Conservation (phyloP, 2,329 filamentous ascomycete species). For the Penicillium sp. region DNA sequence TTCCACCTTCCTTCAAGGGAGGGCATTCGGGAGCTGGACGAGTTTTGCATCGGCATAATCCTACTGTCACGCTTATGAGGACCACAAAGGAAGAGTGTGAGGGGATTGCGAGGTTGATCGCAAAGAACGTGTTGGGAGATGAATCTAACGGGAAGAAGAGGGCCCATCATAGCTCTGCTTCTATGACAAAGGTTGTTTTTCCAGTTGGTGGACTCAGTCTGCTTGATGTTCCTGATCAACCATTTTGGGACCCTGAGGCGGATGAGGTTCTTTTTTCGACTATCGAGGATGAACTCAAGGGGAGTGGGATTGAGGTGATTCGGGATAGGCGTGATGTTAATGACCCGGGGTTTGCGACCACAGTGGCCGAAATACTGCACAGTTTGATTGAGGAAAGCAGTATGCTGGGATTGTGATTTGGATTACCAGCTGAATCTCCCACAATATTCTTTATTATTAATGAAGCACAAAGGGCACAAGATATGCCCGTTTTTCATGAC, state of each 20-base stretch:
- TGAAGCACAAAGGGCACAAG: too few relatives aligned
- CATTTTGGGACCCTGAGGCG: conserved; percentile 54
- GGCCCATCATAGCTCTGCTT: conserved; percentile 40
- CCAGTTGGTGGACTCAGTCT: conserved; percentile 62
- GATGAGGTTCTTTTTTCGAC: conserved; percentile 50
- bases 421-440: conserved; percentile 16
- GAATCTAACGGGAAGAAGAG: too few relatives aligned
- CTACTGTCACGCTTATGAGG: conserved; percentile 65
- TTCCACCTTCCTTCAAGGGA: conserved; percentile 43
- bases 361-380: conserved; percentile 23
- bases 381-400: conserved; percentile 15
- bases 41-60: conserved; percentile 64
- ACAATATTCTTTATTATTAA: too few relatives aligned
- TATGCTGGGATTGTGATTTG: conserved; percentile 31
- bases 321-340: conserved; percentile 45
- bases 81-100: conserved; percentile 59
- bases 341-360: conserved; percentile 29
- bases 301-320: conserved; percentile 51
- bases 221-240: conserved; percentile 54
- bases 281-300: conserved; percentile 51
- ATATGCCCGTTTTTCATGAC: too few relatives aligned
- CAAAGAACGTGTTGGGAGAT: conserved; percentile 50
- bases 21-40: conserved; percentile 31
- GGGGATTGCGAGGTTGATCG: conserved; percentile 58
- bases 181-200: conserved; percentile 50